Evolutionary conservation across 176 grass and related monocot species (phyloP).

Genomic region (Tuctoria greenei): DNA sequence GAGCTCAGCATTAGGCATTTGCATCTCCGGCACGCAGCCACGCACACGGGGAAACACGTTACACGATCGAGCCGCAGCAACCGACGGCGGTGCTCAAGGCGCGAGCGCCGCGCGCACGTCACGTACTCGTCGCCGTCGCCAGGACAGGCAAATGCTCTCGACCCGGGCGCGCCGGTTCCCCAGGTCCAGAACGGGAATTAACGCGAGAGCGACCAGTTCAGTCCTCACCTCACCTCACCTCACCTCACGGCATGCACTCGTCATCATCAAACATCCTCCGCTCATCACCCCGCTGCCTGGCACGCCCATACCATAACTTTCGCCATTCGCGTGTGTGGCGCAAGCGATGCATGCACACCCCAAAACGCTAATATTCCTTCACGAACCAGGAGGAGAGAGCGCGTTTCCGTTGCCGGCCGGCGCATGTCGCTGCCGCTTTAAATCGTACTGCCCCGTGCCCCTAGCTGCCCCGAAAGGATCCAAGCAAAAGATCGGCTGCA

Average conservation of each 20-base stretch:
- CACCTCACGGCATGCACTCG: not conserved
- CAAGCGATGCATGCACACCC: not conserved
- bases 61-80: too few relatives aligned
- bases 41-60: too few relatives aligned
- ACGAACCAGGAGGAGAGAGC: not conserved
- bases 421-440: not conserved
- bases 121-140: not conserved
- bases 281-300: not conserved
- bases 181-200: conserved; percentile 28
- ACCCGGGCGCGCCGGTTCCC: not conserved
- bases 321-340: not conserved
- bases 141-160: not conserved
- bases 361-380: conserved; percentile 22
- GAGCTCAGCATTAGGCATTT: too few relatives aligned
- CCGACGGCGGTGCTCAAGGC: too few relatives aligned
- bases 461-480: conserved; percentile 29
- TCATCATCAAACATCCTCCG: not conserved
- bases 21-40: too few relatives aligned
- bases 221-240: too few relatives aligned
- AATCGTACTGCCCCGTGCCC: too few relatives aligned
- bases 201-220: conserved; percentile 21
- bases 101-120: too few relatives aligned
- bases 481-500: conserved; percentile 25
- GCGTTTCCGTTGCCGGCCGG: conserved; percentile 1
- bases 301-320: not conserved